Evolutionary conservation across 306 rosid species (phyloP).

Genomic region (Betula pendula): DNA sequence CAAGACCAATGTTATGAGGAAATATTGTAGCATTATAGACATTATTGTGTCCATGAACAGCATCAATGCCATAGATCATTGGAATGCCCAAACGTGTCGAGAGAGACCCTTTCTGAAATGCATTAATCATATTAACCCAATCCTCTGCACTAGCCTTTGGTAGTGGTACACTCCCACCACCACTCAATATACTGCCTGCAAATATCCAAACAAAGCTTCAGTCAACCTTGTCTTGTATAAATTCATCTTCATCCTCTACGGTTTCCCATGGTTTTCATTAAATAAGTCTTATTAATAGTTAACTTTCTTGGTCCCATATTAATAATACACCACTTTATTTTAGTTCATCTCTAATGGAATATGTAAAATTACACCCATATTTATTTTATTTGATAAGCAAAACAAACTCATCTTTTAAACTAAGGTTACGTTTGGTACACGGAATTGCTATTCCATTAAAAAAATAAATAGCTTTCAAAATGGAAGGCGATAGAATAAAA

Average conservation of each 20-base stretch:
- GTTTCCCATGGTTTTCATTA: background rate
- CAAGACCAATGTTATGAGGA: slow-evolving; percentile 94
- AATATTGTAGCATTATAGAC: slow-evolving; percentile 92
- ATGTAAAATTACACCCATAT: background rate
- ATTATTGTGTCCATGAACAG: slow-evolving; percentile 96
- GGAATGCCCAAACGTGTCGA: slow-evolving; percentile 88
- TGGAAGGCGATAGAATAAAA: too few relatives aligned
- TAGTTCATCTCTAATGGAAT: background rate
- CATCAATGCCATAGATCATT: slow-evolving; percentile 96
- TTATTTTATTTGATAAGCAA: background rate
- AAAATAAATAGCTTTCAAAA: too few relatives aligned
- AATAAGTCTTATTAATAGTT: background rate
- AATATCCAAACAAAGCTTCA: slow-evolving; percentile 17
- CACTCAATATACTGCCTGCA: slow-evolving; percentile 95
- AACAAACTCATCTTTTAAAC: background rate
- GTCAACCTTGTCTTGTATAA: slow-evolving; percentile 8
- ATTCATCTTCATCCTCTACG: slow-evolving; percentile 1
- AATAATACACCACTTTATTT: background rate
- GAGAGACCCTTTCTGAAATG: slow-evolving; percentile 75
- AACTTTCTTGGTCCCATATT: background rate
- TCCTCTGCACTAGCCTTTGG: slow-evolving; percentile 84
- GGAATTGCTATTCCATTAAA: too few relatives aligned
- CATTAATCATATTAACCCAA: slow-evolving; percentile 92
- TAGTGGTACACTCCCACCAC: slow-evolving; percentile 91
- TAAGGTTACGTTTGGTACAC: too few relatives aligned